Evolutionary conservation across 2,329 filamentous ascomycete species (phyloP), one percentile per base, ranked within the genome.

Genomic region (Didymella keratinophila): DNA sequence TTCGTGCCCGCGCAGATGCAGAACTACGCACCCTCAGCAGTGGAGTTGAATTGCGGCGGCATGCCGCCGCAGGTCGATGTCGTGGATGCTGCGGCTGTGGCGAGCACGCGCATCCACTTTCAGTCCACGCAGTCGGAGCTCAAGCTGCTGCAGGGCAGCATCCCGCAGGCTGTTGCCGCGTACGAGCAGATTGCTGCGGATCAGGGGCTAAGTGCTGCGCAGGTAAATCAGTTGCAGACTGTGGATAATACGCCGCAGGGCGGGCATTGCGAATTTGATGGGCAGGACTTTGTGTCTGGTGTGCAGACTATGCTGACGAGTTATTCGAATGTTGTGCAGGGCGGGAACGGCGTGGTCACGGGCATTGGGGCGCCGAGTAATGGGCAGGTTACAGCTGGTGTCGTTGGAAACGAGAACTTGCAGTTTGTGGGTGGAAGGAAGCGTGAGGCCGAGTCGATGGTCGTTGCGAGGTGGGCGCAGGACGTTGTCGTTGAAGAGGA

Each of bases 221-320:
- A 84, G 64, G 77, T 86, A 64, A 83, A 82, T 28, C 71, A 77
- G 2, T 68, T 85, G 53, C 84, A 86, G 76, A 87, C 85, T 1
- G 83, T 84, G 1, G 82, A 87, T 63, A 86, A 84, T 62, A 79
- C 80, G 3, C 84, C 84, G 2, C 73, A 78, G 21, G 84, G 84
- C 36, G 84, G 84, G 0, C 85, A 87, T 71, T 87, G 85, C 74
- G 84, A 79, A 51, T 87, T 87, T 58, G 85, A 87, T 67, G 82
- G 76, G 12, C 62, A 81, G 65, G 81, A 73, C 10, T 87, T 87
- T 62, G 80, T 81, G 10, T 80, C 77, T n/a, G 84, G 85, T 11
- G 81, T 87, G 30, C 84, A 87, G 75, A 76, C 84, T n/a, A 81
- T 87, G 76, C 75, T 82, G 9, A 76, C 82, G 28, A 84, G 80